These are phyloP conservation scores for Pythium volutum DNA, from an alignment of 352 stramenopile genomes.

Conservation along the genomic window DNA sequence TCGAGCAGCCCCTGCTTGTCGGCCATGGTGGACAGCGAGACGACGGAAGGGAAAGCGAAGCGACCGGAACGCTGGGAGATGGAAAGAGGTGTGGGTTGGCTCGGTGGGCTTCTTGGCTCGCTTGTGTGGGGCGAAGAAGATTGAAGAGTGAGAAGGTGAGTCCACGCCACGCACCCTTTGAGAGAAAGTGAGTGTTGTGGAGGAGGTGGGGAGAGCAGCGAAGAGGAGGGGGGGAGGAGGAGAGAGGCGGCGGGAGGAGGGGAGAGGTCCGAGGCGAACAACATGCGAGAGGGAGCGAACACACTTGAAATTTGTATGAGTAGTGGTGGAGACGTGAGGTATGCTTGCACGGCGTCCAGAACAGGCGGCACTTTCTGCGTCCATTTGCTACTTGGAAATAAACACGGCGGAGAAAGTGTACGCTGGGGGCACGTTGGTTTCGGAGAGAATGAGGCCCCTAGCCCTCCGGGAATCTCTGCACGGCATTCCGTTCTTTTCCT, in stretches of 20 bases:
- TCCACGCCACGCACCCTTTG: too few species aligned
- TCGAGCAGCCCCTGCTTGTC: too few species aligned
- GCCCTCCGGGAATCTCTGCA: background rate
- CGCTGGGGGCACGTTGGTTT: background rate
- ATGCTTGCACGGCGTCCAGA: too few species aligned
- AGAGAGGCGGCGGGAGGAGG: background rate
- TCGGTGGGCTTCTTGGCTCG: background rate
- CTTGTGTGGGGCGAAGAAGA: background rate
- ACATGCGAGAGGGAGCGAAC: too few species aligned
- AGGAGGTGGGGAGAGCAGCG: background rate
- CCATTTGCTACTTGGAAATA: background rate
- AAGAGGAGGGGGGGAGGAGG: background rate
- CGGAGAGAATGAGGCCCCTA: background rate
- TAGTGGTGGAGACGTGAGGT: background rate
- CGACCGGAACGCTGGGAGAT: too few species aligned
- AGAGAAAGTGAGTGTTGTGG: too few species aligned
- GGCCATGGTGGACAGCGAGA: constrained; percentile 41
- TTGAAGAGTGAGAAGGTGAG: constrained; percentile 8
- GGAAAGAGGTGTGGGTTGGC: background rate
- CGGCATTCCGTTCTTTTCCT: background rate
- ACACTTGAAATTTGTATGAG: constrained; percentile 13
- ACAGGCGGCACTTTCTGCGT: too few species aligned
- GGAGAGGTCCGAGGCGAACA: too few species aligned
- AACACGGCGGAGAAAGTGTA: background rate
- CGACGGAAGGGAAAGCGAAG: too few species aligned